Conservation (phyloP, 108 stramenopile species). For the Seminavis robusta region DNA sequence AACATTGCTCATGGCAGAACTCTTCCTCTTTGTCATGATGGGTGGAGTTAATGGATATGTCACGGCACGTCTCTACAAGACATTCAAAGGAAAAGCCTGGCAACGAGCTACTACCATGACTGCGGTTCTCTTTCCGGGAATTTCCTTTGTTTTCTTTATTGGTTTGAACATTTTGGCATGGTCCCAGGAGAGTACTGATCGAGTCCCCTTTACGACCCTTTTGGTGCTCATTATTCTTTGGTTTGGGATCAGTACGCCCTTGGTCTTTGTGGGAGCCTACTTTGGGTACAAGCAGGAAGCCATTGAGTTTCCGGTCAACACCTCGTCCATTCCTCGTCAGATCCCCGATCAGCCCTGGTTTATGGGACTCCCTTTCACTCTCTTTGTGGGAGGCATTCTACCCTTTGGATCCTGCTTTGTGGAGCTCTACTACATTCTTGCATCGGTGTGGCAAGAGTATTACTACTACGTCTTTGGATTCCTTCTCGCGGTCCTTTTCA, state of each 20-base stretch:
- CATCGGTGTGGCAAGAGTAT: constrained; percentile 76
- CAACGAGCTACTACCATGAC: constrained; percentile 78
- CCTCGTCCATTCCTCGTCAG: constrained; percentile 69
- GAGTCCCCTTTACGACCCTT: constrained; percentile 79
- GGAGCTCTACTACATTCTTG: constrained; percentile 90
- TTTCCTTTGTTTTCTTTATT: constrained; percentile 74
- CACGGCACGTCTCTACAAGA: constrained; percentile 91
- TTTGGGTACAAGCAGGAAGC: constrained; percentile 87
- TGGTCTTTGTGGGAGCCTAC: constrained; percentile 90
- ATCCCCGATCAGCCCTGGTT: constrained; percentile 88
- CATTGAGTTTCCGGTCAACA: constrained; percentile 83
- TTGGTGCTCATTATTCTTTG: constrained; percentile 75
- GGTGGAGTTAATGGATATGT: constrained; percentile 83
- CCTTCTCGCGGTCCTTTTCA: constrained; percentile 79
- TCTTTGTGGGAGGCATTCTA: constrained; percentile 80
- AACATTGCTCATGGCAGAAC: constrained; percentile 79
- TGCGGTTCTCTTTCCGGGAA: constrained; percentile 76
- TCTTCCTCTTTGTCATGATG: constrained; percentile 87
- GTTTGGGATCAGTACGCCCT: constrained; percentile 84
- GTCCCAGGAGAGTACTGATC: constrained; percentile 59
- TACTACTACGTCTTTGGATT: constrained; percentile 94
- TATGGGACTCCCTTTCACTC: constrained; percentile 55
- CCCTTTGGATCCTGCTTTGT: constrained; percentile 88
- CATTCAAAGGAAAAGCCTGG: constrained; percentile 84
- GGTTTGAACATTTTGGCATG: constrained; percentile 67